Conservation (phyloP, 495 filamentous ascomycete species). For the Penicillium subrubescens region DNA sequence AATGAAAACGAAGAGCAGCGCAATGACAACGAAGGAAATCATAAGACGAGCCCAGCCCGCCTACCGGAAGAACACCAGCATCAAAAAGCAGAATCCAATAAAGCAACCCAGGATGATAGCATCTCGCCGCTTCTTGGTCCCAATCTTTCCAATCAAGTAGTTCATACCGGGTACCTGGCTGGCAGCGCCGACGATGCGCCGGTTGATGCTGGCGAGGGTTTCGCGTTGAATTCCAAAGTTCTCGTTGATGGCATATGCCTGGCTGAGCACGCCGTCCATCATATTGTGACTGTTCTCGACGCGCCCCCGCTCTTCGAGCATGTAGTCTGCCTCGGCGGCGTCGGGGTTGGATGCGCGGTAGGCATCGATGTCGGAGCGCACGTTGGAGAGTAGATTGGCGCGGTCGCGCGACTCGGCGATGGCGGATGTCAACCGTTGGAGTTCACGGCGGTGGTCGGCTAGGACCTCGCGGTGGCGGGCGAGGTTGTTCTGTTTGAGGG, state of each 20-base stretch:
- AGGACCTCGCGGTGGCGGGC: constrained; percentile 90
- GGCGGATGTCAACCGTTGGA: constrained; percentile 65
- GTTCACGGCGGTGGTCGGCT: constrained; percentile 81
- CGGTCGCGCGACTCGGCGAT: constrained; percentile 78
- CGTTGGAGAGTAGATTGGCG: constrained; percentile 86
- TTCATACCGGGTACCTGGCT: constrained; percentile 93
- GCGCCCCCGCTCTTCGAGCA: constrained; percentile 84
- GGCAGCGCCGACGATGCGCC: constrained; percentile 84
- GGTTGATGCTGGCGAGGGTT: constrained; percentile 80
- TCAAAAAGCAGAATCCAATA: constrained; percentile 86
- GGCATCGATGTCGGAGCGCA: constrained; percentile 87
- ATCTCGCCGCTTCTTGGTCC: constrained; percentile 92
- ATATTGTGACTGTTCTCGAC: constrained; percentile 87
- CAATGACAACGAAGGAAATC: background rate
- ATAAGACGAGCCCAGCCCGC: constrained; percentile 8
- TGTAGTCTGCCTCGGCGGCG: constrained; percentile 88
- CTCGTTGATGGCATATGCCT: constrained; percentile 97
- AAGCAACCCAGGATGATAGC: constrained; percentile 89
- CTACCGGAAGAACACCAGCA: constrained; percentile 81
- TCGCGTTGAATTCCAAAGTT: constrained; percentile 85
- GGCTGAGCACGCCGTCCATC: constrained; percentile 88
- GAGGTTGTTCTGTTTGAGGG: constrained; percentile 92
- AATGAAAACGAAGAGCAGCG: constrained; percentile 1
- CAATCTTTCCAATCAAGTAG: constrained; percentile 88
- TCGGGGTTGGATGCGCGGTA: constrained; percentile 82